phyloP scores from a whole-genome alignment of 345 rosid genomes.

The Firmiana major region DNA sequence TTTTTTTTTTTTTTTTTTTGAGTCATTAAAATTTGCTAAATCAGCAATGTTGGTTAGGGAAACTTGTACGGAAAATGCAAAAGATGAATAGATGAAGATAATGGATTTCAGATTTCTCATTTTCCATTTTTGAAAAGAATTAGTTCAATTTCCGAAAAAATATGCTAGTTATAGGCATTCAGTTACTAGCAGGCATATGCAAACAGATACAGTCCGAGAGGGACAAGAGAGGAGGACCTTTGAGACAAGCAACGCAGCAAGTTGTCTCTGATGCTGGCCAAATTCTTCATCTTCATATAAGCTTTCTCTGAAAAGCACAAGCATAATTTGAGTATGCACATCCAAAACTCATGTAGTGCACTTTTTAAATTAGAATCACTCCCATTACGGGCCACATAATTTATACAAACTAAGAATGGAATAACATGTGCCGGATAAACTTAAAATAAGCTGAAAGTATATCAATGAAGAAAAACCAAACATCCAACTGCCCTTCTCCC shows the following conservation, averaged over 20 bases:
- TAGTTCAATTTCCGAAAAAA: background rate
- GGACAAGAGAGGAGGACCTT: conserved; percentile 43
- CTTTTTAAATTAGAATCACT: background rate
- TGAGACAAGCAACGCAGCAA: conserved; percentile 88
- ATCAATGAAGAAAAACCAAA: background rate
- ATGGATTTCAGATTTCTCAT: background rate
- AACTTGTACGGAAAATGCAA: background rate
- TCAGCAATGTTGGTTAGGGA: background rate
- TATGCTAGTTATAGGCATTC: background rate
- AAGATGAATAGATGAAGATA: background rate
- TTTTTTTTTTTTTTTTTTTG: too few relatives aligned
- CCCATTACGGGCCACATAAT: background rate
- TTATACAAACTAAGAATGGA: background rate
- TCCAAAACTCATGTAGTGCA: background rate
- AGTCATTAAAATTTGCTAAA: background rate
- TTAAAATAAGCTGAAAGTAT: background rate
- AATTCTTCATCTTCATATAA: conserved; percentile 96
- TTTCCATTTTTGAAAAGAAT: background rate
- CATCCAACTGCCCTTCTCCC: background rate
- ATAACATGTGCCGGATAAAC: background rate
- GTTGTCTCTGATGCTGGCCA: conserved; percentile 82
- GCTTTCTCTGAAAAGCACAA: conserved; percentile 61
- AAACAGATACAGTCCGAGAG: background rate
- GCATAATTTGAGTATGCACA: background rate
- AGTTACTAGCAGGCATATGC: background rate